Percentiles rank a stretch among this genome's conserved stretches.
Conservation (phyloP, 2,329 filamentous ascomycete genomes). For the Myriosclerotinia curreyana region DNA sequence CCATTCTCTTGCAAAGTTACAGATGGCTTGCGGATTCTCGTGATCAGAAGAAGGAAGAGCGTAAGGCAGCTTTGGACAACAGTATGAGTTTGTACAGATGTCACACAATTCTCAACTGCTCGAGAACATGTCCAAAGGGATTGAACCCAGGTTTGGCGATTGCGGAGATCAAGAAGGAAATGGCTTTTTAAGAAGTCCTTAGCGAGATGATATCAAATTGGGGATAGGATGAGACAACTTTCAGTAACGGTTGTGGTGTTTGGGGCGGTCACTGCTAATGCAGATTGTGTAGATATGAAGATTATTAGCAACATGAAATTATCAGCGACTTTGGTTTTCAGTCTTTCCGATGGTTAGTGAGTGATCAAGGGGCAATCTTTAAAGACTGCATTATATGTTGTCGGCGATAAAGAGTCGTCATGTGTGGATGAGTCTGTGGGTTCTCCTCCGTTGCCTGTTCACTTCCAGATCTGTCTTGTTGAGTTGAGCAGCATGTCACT, state of each 20-base stretch:
- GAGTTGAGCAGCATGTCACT: too few relatives aligned
- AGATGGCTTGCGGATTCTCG: slow-evolving; percentile 94
- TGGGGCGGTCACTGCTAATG: slow-evolving; percentile 20
- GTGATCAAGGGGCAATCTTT: too few relatives aligned
- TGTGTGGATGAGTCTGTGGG: too few relatives aligned
- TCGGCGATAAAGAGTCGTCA: too few relatives aligned
- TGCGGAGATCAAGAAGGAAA: slow-evolving; percentile 97
- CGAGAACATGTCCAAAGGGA: slow-evolving; percentile 95
- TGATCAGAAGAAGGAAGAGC: slow-evolving; percentile 83
- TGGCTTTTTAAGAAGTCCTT: slow-evolving; percentile 54
- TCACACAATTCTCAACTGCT: slow-evolving; percentile 99
- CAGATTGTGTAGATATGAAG: slow-evolving; percentile 21
- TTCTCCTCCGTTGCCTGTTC: too few relatives aligned
- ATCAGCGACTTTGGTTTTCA: not conserved
- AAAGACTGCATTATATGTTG: too few relatives aligned
- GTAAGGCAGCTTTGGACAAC: slow-evolving; percentile 92
- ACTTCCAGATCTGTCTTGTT: too few relatives aligned
- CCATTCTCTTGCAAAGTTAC: slow-evolving; percentile 96
- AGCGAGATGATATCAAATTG: slow-evolving; percentile 2
- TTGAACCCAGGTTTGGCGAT: slow-evolving; percentile 94
- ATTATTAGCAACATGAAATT: slow-evolving; percentile 19
- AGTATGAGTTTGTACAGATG: slow-evolving; percentile 98
- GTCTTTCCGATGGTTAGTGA: not conserved
- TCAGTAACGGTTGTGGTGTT: slow-evolving; percentile 20
- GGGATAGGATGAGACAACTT: slow-evolving; percentile 9